Evolutionary conservation across 2,329 filamentous ascomycete genomes (phyloP), one percentile per base, ranked within the genome.

Genomic region (Zymoseptoria pseudotritici): DNA sequence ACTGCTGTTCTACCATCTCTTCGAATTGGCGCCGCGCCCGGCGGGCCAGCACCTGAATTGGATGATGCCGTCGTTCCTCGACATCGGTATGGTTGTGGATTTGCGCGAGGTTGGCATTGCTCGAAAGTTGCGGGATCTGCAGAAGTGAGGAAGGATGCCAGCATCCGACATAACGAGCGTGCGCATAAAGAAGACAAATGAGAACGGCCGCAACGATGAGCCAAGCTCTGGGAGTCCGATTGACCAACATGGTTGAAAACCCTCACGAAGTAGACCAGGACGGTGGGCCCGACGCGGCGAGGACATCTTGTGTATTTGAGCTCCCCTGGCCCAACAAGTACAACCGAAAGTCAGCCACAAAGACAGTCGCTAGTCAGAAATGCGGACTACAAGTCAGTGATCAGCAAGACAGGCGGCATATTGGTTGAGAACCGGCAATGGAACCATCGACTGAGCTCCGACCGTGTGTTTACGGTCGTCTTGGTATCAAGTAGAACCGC

Each of bases 1-100:
- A 64, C 55, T 64, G 61, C 22, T 54, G 55, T n/a, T 54, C 49
- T 13, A 64, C 21, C 24, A 56, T 55, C 21, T 62, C 50, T n/a
- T 60, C 51, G 29, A 58, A 58, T 42, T 55, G 24, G 4, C 19
- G 36, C 36, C 36, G 36, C 17, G 36, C 36, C 36, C 36, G 36
- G 13, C 36, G 36, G 4, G 36, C 36, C 36, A 46, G 36, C 36
- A 46, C 36, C 17, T 46, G 36, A n/a, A 46, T 46, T n/a, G 36
- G 36, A 17, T 46, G 36, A 17, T 46, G 36, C 17, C 17, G 36
- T 46, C 36, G 36, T 7, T 46, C 36, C 17, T 17, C 13, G 13
- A n/a, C 36, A 7, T 46, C 36, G 36, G 36, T n/a, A 11, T 17
- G 5, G 36, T 17, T n/a, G 36, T 17, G 17, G 17, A n/a, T 3